phyloP scores from a whole-genome alignment of 2,329 filamentous ascomycete species.

The Aspergillus puulaauensis region DNA sequence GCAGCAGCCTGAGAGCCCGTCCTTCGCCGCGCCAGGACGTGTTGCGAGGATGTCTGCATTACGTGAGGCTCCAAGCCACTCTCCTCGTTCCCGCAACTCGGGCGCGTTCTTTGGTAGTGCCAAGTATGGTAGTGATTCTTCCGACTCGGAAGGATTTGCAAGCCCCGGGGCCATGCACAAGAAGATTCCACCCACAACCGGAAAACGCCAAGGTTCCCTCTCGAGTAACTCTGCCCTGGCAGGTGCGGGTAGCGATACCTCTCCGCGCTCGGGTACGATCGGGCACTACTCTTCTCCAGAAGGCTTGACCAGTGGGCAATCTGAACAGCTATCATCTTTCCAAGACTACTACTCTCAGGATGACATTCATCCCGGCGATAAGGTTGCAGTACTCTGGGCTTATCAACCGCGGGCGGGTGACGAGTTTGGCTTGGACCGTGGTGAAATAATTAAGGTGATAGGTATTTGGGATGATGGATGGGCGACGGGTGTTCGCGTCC shows the following conservation, averaged over 20 bases:
- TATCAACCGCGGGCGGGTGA: constrained; percentile 93
- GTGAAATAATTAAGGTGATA: constrained; percentile 96
- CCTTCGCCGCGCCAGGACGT: constrained; percentile 76
- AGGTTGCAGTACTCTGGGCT: constrained; percentile 90
- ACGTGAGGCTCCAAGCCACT: constrained; percentile 69
- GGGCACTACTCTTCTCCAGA: constrained; percentile 80
- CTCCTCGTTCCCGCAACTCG: constrained; percentile 55
- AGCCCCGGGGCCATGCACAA: constrained; percentile 69
- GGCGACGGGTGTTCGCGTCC: constrained; percentile 86
- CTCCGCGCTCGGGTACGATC: constrained; percentile 66
- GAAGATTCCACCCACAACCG: constrained; percentile 43
- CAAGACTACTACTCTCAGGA: constrained; percentile 99
- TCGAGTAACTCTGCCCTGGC: constrained; percentile 79
- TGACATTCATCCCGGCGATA: constrained; percentile 88
- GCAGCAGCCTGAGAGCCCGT: constrained; percentile 47
- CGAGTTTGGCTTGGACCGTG: constrained; percentile 88
- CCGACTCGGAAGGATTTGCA: constrained; percentile 65
- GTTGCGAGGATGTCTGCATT: constrained; percentile 95
- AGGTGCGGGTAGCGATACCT: constrained; percentile 63
- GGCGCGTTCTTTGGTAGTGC: constrained; percentile 48
- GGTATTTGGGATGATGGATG: constrained; percentile 99
- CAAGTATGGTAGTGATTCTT: constrained; percentile 53
- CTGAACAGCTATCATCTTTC: constrained; percentile 93
- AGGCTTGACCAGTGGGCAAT: constrained; percentile 82
- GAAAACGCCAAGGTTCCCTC: constrained; percentile 79